phyloP scores from a whole-genome alignment of 2,329 filamentous ascomycete species.

The Colletotrichum destructivum region DNA sequence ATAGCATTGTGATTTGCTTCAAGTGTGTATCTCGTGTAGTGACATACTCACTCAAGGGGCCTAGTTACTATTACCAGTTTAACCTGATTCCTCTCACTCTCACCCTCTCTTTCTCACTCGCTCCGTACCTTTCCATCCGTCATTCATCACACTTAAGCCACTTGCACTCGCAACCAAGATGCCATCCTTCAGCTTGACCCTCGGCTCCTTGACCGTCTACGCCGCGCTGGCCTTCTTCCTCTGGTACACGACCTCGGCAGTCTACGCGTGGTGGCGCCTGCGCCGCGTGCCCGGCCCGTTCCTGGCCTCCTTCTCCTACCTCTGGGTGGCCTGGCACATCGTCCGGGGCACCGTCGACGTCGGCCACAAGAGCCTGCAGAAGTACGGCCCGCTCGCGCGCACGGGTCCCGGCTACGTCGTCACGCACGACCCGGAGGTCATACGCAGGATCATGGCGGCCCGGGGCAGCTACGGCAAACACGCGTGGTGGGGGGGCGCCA shows the following conservation, averaged over 20 bases:
- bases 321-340: constrained; percentile 46
- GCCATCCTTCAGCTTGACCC: no score
- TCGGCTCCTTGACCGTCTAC: no score
- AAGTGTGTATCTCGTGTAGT: no score
- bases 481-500: constrained; percentile 45
- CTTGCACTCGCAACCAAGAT: no score
- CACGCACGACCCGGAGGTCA: constrained; percentile 50
- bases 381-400: constrained; percentile 45
- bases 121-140: no score
- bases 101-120: no score
- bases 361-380: constrained; percentile 43
- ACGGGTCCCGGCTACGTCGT: constrained; percentile 52
- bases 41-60: no score
- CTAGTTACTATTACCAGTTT: no score
- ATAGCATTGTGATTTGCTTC: no score
- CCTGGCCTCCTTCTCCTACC: constrained; percentile 21
- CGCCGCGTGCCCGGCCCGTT: constrained; percentile 40
- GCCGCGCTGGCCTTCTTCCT: background rate
- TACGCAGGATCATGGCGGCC: constrained; percentile 49
- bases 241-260: constrained; percentile 9
- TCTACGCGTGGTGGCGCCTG: constrained; percentile 47
- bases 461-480: constrained; percentile 47
- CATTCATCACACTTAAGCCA: no score
- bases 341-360: constrained; percentile 43
- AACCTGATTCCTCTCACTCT: no score